These are phyloP conservation scores for Parmales sp. DNA, from an alignment of 108 stramenopile genomes.

Conservation along the genomic window DNA sequence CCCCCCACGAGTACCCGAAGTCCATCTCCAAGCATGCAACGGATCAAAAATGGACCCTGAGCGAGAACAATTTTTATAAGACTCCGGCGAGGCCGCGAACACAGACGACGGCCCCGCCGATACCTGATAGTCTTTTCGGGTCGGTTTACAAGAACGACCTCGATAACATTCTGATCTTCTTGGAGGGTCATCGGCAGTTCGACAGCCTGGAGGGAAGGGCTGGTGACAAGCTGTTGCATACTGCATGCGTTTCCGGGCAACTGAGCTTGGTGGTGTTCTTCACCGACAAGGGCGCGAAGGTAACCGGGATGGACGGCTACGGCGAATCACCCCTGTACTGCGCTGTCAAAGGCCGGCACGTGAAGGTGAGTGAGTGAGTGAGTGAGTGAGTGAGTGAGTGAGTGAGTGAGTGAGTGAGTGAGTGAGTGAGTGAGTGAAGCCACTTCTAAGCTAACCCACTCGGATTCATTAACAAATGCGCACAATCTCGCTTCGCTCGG, in stretches of 20 bases:
- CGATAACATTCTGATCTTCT: background rate
- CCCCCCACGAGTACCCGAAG: too few species aligned
- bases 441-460: too few species aligned
- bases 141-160: background rate
- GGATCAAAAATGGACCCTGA: background rate
- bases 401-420: too few species aligned
- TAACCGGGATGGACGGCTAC: background rate
- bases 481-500: too few species aligned
- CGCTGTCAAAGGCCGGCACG: background rate
- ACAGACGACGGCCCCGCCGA: background rate
- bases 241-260: background rate
- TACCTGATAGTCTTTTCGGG: background rate
- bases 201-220: background rate
- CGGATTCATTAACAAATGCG: too few species aligned
- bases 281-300: background rate
- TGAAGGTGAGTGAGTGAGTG: background rate
- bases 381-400: too few species aligned
- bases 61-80: slow-evolving; percentile 2
- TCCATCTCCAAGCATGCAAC: too few species aligned
- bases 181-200: background rate
- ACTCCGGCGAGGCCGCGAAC: background rate
- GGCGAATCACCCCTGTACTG: background rate
- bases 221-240: background rate
- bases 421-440: too few species aligned
- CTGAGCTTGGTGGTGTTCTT: background rate